phyloP scores from a whole-genome alignment of 1,284 basidiomycete species.

The Boletus austroedulis region DNA sequence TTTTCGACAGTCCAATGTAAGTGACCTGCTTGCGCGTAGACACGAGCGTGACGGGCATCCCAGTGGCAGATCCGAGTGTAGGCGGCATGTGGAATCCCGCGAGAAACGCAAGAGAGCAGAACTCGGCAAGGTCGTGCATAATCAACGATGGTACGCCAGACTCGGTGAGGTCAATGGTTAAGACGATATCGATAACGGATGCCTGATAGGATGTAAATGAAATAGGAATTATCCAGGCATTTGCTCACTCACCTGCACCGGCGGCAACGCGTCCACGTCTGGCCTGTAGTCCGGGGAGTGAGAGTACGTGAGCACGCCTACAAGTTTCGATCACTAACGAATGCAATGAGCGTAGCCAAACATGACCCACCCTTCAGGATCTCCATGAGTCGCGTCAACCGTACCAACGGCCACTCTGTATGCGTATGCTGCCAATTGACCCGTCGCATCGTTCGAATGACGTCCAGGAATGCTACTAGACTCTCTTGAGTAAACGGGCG shows the following conservation, averaged over 20 bases:
- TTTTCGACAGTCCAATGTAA: constrained; percentile 86
- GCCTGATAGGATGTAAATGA: constrained; percentile 40
- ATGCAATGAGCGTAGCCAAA: not conserved
- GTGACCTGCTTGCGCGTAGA: constrained; percentile 64
- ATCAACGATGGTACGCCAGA: constrained; percentile 68
- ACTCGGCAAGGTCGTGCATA: constrained; percentile 83
- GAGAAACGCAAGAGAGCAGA: constrained; percentile 79
- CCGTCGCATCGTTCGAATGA: constrained; percentile 58
- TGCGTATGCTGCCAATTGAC: constrained; percentile 48
- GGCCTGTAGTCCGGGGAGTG: constrained; percentile 84
- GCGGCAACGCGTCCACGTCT: constrained; percentile 82
- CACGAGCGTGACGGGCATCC: constrained; percentile 27
- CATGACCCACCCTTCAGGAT: constrained; percentile 66
- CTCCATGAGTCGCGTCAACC: constrained; percentile 65
- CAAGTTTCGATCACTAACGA: not conserved
- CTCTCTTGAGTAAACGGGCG: constrained; percentile 83
- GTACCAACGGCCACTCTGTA: constrained; percentile 62
- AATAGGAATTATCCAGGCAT: not conserved
- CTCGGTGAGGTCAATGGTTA: constrained; percentile 61
- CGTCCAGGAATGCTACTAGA: constrained; percentile 75
- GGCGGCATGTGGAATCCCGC: constrained; percentile 62
- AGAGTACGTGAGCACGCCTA: constrained; percentile 75
- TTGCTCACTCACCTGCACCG: constrained; percentile 64
- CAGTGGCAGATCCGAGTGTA: constrained; percentile 9
- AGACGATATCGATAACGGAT: constrained; percentile 68